These are phyloP conservation scores for Raddia distichophylla DNA, from an alignment of 176 grass and related monocot species.

Conservation along the genomic window DNA sequence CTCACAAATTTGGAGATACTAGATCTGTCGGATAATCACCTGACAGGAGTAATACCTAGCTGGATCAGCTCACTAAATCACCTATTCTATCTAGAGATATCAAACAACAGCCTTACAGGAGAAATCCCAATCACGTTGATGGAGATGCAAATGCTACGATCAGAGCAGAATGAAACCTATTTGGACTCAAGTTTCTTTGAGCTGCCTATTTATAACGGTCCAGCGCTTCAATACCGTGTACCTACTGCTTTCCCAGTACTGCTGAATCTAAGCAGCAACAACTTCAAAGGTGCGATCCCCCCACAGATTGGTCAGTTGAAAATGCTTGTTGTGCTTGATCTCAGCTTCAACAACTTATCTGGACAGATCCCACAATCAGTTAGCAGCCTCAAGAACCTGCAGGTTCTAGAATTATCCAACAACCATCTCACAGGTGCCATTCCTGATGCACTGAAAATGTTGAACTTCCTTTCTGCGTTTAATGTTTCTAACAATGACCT, in stretches of 20 bases:
- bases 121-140: background rate
- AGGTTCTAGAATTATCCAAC: constrained; percentile 23
- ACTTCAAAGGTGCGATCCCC: background rate
- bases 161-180: background rate
- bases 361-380: constrained; percentile 23
- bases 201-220: background rate
- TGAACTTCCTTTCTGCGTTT: constrained; percentile 41
- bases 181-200: constrained; percentile 5
- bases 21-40: background rate
- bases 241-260: background rate
- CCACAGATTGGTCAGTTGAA: background rate
- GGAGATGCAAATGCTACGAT: constrained; percentile 8
- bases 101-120: constrained; percentile 27
- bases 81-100: constrained; percentile 37
- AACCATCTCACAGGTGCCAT: constrained; percentile 35
- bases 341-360: constrained; percentile 32
- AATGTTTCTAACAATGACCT: constrained; percentile 38
- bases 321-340: background rate
- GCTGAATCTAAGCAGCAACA: constrained; percentile 11
- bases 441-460: background rate
- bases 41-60: constrained; percentile 25
- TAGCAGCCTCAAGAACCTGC: constrained; percentile 40
- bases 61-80: constrained; percentile 13
- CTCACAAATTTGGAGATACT: constrained; percentile 25
- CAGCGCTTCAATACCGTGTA: constrained; percentile 12